Base-by-base conservation (phyloP, 306 rosid species). In the Medicago lupulina region DNA sequence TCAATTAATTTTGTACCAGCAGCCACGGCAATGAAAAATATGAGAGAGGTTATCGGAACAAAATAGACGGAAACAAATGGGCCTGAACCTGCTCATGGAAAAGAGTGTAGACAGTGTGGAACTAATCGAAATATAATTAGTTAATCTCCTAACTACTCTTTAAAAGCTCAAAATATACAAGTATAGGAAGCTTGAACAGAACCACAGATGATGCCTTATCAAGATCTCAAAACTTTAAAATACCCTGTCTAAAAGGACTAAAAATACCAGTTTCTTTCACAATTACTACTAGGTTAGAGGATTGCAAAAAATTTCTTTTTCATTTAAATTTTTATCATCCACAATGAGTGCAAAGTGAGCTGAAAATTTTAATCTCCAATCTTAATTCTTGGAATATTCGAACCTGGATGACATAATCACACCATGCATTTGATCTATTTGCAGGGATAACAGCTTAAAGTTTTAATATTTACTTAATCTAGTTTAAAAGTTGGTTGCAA, bases 1-100 rank as follows among this genome's bases (percentile, higher is more conserved):
- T 14, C 79, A 34, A 55, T 44, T 41, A 43, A 25, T 36, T 46
- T 67, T 46, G 70, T 36, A 53, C 51, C 62, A 34, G 55, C 9
- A 55, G 31, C 28, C 62, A 4, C 64, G 72, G 17, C 58, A 72
- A 54, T 38, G 19, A 76, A 81, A 64, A 54, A 13, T 73, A 21
- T 16, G 17, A 2, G 7, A 2, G 7, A 4, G 50, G 40, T 47
- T 25, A 55, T 63, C n/a, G 11, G 9, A 34, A 61, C 43, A 59
- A 15, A 31, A 28, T 28, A 28, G 31, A 3, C 28, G 0, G 28
- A 25, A 25, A 25, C 28, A 41, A 43, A 10, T 36, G 51, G 57
- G 50, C 17, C 9, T 9, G 77, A 34, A 70, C 41, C 36, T 53
- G 67, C 36, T 28, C 43, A 44, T 43, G 55, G 65, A 71, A 10